Evolutionary conservation across 2,329 filamentous ascomycete species (phyloP).

Genomic region (Fusarium scirpi): DNA sequence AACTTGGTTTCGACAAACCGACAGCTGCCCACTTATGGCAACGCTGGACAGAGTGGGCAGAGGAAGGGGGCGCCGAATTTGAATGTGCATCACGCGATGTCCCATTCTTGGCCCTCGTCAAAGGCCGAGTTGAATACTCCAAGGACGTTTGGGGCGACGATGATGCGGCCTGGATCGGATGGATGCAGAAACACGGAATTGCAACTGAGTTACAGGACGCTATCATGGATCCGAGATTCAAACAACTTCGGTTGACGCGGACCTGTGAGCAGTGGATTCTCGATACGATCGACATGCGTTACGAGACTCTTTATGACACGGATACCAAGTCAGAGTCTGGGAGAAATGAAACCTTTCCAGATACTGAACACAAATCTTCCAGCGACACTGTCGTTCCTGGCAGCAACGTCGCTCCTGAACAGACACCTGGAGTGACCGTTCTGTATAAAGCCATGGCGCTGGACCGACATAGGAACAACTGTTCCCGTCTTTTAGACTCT

Average conservation of each 20-base stretch:
- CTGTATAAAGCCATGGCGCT: constrained; percentile 12
- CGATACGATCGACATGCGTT: constrained; percentile 36
- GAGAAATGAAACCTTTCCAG: too few species aligned
- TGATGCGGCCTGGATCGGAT: constrained; percentile 13
- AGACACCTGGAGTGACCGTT: not conserved
- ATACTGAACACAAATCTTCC: too few species aligned
- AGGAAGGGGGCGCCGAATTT: not conserved
- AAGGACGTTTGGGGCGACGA: not conserved
- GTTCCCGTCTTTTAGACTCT: too few species aligned
- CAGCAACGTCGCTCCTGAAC: rapidly evolving
- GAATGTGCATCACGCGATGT: not conserved
- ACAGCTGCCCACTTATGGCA: not conserved
- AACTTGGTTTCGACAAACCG: not conserved
- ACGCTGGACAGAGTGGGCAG: not conserved
- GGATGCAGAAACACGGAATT: constrained; percentile 22
- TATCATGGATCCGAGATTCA: constrained; percentile 39
- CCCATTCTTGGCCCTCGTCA: not conserved
- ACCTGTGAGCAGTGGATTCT: constrained; percentile 33
- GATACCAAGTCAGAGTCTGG: rapidly evolving
- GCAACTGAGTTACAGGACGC: constrained; percentile 11
- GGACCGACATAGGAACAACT: too few species aligned
- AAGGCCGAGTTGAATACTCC: not conserved
- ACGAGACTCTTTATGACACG: not conserved
- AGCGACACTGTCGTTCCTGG: too few species aligned
- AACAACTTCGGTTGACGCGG: constrained; percentile 14